phyloP scores from a whole-genome alignment of 179 eudicot genomes.

The Silene coronaria region DNA sequence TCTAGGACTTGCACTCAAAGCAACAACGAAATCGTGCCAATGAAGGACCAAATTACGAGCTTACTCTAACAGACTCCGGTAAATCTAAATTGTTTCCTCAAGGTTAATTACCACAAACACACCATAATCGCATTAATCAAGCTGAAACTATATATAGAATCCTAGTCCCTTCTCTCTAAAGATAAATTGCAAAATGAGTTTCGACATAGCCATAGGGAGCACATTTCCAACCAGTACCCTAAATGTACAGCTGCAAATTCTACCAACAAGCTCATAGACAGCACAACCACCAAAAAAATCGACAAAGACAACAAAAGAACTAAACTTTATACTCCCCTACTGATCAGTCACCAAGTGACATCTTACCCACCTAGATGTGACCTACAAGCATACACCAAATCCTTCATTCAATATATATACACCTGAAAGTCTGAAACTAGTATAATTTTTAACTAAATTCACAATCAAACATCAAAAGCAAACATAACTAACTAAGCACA shows the following conservation, averaged over 20 bases:
- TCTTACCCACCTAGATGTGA: slow-evolving; percentile 14
- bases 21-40: background rate
- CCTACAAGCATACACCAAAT: background rate
- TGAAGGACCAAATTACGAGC: background rate
- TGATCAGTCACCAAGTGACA: slow-evolving; percentile 11
- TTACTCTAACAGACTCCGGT: background rate
- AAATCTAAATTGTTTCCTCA: background rate
- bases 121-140: no score
- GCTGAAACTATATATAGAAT: no score
- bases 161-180: no score
- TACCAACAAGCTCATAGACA: slow-evolving; percentile 3
- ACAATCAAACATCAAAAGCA: background rate
- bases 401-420: background rate
- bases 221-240: background rate
- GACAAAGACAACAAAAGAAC: background rate
- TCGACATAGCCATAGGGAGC: no score
- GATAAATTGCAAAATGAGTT: no score
- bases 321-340: slow-evolving; percentile 9
- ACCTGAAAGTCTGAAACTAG: background rate
- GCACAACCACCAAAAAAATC: slow-evolving; percentile 8
- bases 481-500: no score
- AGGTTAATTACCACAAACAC: background rate
- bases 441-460: background rate
- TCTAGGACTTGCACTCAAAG: background rate
- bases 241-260: background rate